A percentile compares a stretch with the other conserved stretches of the same genome.
These are phyloP conservation scores for Yamadazyma jaroonii DNA, from an alignment of 1,139 yeast genomes.

Conservation along the genomic window DNA sequence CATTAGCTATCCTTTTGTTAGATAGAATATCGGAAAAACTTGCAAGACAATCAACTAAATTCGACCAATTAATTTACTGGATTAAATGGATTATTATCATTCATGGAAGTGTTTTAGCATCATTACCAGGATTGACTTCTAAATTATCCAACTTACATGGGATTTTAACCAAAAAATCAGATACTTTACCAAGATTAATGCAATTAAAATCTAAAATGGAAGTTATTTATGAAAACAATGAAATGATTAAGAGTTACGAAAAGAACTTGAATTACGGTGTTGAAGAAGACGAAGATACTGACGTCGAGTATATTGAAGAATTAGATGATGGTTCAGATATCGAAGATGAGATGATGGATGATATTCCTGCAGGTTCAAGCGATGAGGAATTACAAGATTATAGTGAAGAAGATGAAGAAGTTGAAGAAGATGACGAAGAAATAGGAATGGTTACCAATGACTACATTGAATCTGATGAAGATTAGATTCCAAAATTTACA, in stretches of 20 bases:
- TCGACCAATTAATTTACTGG: conserved; percentile 82
- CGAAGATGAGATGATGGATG: conserved; percentile 2
- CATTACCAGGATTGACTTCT: conserved; percentile 65
- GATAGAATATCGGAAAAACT: conserved; percentile 85
- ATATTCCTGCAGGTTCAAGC: conserved; percentile 1
- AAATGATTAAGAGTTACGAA: conserved; percentile 25
- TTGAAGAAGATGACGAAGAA: conserved; percentile 14
- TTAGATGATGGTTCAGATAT: conserved; percentile 29
- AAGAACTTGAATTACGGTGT: conserved; percentile 16
- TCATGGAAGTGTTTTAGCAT: conserved; percentile 78
- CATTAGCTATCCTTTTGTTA: conserved; percentile 68
- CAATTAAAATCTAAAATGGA: conserved; percentile 82
- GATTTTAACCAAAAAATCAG: conserved; percentile 70
- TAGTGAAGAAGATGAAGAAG: conserved; percentile 21
- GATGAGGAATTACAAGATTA: conserved; percentile 2
- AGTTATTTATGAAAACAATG: conserved; percentile 67
- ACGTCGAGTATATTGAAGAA: conserved; percentile 42
- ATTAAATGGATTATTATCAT: conserved; percentile 88
- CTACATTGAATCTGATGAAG: conserved; percentile 15
- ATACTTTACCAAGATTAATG: conserved; percentile 72
- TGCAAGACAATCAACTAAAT: conserved; percentile 61
- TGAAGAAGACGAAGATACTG: conserved; percentile 28
- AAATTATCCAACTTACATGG: conserved; percentile 77
- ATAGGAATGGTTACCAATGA: conserved; percentile 20
- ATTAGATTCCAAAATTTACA: no score